Evolutionary conservation across 805 yeast genomes (phyloP), one percentile per base, ranked within the genome.

Genomic region (Cyberlindnera maritima): DNA sequence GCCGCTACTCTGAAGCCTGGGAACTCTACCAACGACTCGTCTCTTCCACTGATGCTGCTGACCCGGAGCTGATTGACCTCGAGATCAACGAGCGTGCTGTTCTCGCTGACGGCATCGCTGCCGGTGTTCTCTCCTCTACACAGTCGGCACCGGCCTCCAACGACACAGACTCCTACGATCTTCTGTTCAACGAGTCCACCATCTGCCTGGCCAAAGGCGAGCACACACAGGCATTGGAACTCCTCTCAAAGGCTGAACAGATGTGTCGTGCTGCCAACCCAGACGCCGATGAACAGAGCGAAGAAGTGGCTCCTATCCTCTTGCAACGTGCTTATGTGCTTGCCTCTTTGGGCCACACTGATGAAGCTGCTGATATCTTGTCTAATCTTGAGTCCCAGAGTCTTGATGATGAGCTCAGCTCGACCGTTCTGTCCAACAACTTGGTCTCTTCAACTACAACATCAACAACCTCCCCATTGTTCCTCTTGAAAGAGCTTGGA

Each of bases 51-150:
- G 57, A 63, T 29, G 70, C 67, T 3, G 53, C 55, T 3, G 68
- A 66, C 36, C 61, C 62, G 36, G 79, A 71, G 52, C 50, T 58
- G 12, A 49, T 73, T 35, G 95, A 86, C 62, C 65, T 86, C 47
- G 66, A 77, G 26, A 81, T 85, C 48, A 86, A 86, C 58, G 86
- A 84, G 62, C 72, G 83, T 49, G 89, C 91, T 3, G 80, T 81
- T 12, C 64, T 81, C 20, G 77, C 85, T 18, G 86, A 79, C 17
- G 54, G 53, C 7, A 60, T 64, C 25, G 51, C 54, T 12, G 13
- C 44, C 12, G 60, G 53, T 10, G 40, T 29, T 14, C 34, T 53
- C 49, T 28, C 25, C 21, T 52, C 63, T 7, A 39, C 49, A 25
- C n/a, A 23, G 28, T 35, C 54, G 12, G 54, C 63, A 6, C 40